Conservation (phyloP, 2,329 filamentous ascomycete genomes). For the Paecilomyces formosus region DNA sequence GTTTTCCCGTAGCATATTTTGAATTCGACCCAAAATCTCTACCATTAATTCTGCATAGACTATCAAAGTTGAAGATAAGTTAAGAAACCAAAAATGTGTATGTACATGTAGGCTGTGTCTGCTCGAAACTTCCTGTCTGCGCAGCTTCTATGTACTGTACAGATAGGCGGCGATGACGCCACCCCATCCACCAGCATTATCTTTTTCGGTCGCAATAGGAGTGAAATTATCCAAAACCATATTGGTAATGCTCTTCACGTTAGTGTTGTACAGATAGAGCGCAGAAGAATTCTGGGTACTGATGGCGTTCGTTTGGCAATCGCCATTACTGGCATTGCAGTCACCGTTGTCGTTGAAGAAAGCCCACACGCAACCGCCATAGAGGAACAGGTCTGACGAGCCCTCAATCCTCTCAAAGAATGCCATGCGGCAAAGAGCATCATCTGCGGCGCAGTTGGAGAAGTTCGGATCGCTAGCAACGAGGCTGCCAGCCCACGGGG, state of each 20-base stretch:
- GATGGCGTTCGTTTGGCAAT: conserved; percentile 32
- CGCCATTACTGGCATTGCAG: conserved; percentile 24
- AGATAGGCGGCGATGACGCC: conserved; percentile 25
- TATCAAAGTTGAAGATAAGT: neutral
- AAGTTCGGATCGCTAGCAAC: conserved; percentile 18
- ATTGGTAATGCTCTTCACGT: conserved; percentile 20
- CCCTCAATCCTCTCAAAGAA: conserved; percentile 20
- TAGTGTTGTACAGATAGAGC: conserved; percentile 22
- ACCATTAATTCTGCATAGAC: neutral
- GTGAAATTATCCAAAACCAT: conserved; percentile 18
- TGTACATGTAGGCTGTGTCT: neutral
- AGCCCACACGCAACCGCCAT: conserved; percentile 31
- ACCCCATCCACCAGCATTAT: conserved; percentile 28
- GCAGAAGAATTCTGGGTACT: conserved; percentile 15
- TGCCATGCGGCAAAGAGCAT: conserved; percentile 30
- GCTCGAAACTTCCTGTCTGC: neutral
- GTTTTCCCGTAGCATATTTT: neutral
- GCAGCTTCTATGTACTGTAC: conserved; percentile 2
- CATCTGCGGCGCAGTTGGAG: conserved; percentile 18
- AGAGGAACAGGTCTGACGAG: conserved; percentile 28
- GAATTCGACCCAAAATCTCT: neutral
- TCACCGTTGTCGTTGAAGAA: conserved; percentile 30
- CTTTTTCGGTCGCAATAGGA: conserved; percentile 16
- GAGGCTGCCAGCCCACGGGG: conserved; percentile 17
- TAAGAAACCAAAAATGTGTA: neutral